phyloP scores from a whole-genome alignment of 208 protist genomes.

The Crithidia sp. region DNA sequence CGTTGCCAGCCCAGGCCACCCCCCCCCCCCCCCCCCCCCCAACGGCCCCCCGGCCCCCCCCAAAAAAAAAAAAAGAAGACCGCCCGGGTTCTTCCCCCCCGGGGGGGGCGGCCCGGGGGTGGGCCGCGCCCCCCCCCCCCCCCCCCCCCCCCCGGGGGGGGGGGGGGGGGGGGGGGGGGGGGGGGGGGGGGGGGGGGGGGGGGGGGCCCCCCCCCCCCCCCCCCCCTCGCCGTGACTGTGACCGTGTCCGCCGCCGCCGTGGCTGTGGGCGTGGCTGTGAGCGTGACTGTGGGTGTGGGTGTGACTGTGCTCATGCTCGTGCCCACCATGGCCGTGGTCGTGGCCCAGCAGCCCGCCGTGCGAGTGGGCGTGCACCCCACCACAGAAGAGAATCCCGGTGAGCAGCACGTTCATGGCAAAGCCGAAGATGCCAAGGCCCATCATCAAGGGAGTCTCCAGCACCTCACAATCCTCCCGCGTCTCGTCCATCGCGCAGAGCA shows the following conservation, averaged over 20 bases:
- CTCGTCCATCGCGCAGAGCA: conserved; percentile 15
- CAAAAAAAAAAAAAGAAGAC: no score
- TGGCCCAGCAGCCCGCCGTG: conserved; percentile 18
- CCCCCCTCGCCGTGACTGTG: conserved; percentile 14
- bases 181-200: no score
- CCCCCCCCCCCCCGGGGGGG: no score
- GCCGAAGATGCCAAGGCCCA: conserved; percentile 23
- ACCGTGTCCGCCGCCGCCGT: neutral
- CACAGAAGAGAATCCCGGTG: conserved; percentile 26
- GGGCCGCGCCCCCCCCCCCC: no score
- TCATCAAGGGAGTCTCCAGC: conserved; percentile 29
- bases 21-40: conserved; percentile 17
- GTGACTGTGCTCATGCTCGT: neutral
- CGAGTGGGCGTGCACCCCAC: conserved; percentile 24
- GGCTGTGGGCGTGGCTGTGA: conserved; percentile 4
- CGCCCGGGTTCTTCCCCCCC: no score
- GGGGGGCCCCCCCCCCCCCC: conserved; percentile 11
- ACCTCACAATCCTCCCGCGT: conserved; percentile 6
- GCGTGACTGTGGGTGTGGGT: neutral
- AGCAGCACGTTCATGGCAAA: conserved; percentile 31
- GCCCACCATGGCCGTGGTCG: conserved; percentile 9
- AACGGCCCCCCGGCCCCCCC: no score
- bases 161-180: no score
- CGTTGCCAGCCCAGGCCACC: conserved; percentile 18
- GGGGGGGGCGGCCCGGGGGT: no score